Conservation (phyloP, 2,329 filamentous ascomycete genomes). For the Colletotrichum destructivum region DNA sequence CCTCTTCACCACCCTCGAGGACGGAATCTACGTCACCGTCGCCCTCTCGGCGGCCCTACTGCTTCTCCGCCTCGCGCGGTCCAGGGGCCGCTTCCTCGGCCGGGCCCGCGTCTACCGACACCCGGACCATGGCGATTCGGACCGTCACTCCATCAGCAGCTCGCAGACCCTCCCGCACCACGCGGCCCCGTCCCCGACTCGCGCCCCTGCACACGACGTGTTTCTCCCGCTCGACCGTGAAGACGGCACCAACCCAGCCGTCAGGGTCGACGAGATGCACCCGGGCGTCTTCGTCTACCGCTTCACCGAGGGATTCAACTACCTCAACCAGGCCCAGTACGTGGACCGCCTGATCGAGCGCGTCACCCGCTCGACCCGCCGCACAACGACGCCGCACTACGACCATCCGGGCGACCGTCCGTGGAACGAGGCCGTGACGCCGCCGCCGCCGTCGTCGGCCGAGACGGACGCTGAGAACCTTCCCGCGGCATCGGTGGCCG, state of each 20-base stretch:
- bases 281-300: constrained; percentile 71
- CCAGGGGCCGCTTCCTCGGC: constrained; percentile 63
- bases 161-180: constrained; percentile 38
- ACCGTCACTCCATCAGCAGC: constrained; percentile 16
- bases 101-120: constrained; percentile 45
- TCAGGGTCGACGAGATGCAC: constrained; percentile 62
- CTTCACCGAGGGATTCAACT: constrained; percentile 70
- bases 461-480: constrained; percentile 3
- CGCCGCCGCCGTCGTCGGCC: constrained; percentile 47
- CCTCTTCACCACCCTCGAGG: constrained; percentile 64
- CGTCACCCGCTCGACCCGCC: constrained; percentile 59
- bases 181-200: background rate
- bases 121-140: constrained; percentile 35
- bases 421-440: constrained; percentile 65
- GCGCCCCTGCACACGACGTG: constrained; percentile 45
- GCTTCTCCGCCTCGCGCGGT: constrained; percentile 61
- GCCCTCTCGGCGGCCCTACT: constrained; percentile 59
- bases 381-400: constrained; percentile 46
- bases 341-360: constrained; percentile 64
- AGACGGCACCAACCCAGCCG: constrained; percentile 66
- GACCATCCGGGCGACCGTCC: constrained; percentile 57
- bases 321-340: constrained; percentile 67
- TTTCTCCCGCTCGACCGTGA: constrained; percentile 65
- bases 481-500: background rate
- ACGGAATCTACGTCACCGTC: constrained; percentile 65